Conservation (phyloP, 2,329 filamentous ascomycete genomes). For the Albifimbria verrucaria region DNA sequence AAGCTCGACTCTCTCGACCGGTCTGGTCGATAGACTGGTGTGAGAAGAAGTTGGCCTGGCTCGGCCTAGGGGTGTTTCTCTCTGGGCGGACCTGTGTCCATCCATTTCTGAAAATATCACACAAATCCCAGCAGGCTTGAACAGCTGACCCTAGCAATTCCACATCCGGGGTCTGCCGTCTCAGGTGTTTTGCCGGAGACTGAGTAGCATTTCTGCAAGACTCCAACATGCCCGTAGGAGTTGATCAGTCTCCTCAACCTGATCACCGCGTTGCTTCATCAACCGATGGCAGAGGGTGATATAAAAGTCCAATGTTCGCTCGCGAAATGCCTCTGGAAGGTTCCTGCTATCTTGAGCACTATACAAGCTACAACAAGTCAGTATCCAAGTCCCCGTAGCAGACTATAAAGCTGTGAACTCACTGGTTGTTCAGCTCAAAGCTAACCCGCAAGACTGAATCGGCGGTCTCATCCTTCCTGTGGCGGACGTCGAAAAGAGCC, state of each 20-base stretch:
- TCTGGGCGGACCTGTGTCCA: slow-evolving; percentile 89
- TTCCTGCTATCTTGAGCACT: slow-evolving; percentile 79
- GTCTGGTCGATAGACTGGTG: slow-evolving; percentile 46
- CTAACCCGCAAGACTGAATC: slow-evolving; percentile 89
- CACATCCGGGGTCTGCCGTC: slow-evolving; percentile 72
- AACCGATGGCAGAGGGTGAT: slow-evolving; percentile 88
- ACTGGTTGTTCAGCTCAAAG: slow-evolving; percentile 94
- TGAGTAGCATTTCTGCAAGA: slow-evolving; percentile 90
- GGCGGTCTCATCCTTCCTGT: slow-evolving; percentile 70
- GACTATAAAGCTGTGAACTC: slow-evolving; percentile 21
- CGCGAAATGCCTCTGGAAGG: slow-evolving; percentile 81
- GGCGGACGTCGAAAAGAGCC: slow-evolving; percentile 80
- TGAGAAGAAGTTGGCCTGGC: slow-evolving; percentile 67
- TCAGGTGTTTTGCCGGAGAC: slow-evolving; percentile 74
- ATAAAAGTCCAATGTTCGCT: slow-evolving; percentile 90
- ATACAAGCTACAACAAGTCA: slow-evolving; percentile 59
- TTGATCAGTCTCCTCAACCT: slow-evolving; percentile 79
- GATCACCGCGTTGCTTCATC: slow-evolving; percentile 87
- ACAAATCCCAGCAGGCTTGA: slow-evolving; percentile 92
- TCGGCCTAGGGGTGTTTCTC: slow-evolving; percentile 78
- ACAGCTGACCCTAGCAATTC: slow-evolving; percentile 84
- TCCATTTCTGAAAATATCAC: slow-evolving; percentile 86
- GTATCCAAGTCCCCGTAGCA: slow-evolving; percentile 2
- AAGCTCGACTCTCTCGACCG: slow-evolving; percentile 46
- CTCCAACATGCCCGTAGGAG: slow-evolving; percentile 85